Conservation (phyloP, 768 basidiomycete species). For the Symmetrospora coprosmae region DNA sequence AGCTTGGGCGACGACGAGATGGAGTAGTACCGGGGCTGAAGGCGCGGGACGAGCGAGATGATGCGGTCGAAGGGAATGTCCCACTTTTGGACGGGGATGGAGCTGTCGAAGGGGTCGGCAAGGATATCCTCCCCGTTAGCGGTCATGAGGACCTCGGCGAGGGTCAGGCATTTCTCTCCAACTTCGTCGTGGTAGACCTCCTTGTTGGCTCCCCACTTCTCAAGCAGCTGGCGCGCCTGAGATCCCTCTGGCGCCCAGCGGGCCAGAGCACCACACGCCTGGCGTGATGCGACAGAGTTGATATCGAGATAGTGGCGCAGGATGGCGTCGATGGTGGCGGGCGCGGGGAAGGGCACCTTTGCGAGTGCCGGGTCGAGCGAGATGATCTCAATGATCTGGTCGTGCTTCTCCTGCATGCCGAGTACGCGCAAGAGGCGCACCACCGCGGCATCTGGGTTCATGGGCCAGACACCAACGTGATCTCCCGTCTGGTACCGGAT, state of each 20-base stretch:
- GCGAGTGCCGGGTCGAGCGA: constrained; percentile 96
- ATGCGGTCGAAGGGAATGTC: constrained; percentile 91
- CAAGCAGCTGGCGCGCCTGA: constrained; percentile 58
- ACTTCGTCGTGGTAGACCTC: constrained; percentile 68
- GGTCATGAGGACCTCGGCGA: constrained; percentile 82
- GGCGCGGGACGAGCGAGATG: constrained; percentile 77
- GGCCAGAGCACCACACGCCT: constrained; percentile 70
- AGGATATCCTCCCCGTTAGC: constrained; percentile 65
- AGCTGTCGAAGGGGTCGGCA: constrained; percentile 43
- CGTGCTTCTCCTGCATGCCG: constrained; percentile 65
- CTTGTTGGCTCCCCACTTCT: constrained; percentile 69
- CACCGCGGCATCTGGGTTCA: constrained; percentile 82
- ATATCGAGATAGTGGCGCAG: constrained; percentile 96
- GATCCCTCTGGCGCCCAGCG: constrained; percentile 67
- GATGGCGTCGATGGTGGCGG: constrained; percentile 83
- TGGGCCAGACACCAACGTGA: constrained; percentile 93
- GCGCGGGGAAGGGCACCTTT: constrained; percentile 96
- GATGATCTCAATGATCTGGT: constrained; percentile 75
- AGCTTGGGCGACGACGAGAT: constrained; percentile 96
- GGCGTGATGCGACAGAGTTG: constrained; percentile 83
- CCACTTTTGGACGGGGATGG: constrained; percentile 68
- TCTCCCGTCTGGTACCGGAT: constrained; percentile 99
- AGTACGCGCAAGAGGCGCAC: constrained; percentile 72
- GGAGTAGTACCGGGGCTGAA: constrained; percentile 95
- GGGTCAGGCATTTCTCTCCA: constrained; percentile 57